phyloP scores from a whole-genome alignment of 805 yeast genomes.

The Starmerella scarabaei region DNA sequence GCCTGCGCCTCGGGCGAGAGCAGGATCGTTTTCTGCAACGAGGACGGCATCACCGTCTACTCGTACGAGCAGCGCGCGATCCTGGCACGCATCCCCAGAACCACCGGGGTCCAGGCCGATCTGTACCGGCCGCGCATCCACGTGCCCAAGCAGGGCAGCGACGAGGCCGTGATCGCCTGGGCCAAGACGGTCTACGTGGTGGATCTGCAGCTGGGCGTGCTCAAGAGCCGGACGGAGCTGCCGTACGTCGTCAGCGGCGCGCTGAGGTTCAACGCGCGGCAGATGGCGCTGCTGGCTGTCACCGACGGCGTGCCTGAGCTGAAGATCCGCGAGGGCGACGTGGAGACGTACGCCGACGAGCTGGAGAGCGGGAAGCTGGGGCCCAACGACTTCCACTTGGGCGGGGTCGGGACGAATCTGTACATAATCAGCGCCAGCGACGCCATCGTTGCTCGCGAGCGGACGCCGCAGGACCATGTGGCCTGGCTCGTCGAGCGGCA shows the following conservation, averaged over 20 bases:
- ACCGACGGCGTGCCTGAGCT: conserved; percentile 42
- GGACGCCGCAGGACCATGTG: conserved; percentile 55
- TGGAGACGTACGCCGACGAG: conserved; percentile 68
- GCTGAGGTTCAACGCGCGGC: conserved; percentile 5
- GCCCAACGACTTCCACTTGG: conserved; percentile 52
- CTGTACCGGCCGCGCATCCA: conserved; percentile 67
- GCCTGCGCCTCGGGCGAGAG: conserved; percentile 31
- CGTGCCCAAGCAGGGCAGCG: conserved; percentile 41
- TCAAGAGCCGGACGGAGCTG: background rate
- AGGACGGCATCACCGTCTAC: conserved; percentile 58
- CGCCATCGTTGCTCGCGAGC: conserved; percentile 60
- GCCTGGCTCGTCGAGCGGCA: conserved; percentile 55
- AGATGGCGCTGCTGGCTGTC: conserved; percentile 13
- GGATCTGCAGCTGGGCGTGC: conserved; percentile 10
- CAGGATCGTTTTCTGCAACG: conserved; percentile 71
- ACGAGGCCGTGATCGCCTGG: conserved; percentile 66
- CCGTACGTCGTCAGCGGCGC: conserved; percentile 13
- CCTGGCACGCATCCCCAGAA: conserved; percentile 43
- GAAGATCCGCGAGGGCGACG: conserved; percentile 52
- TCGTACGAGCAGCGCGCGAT: conserved; percentile 41
- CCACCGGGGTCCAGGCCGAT: conserved; percentile 50
- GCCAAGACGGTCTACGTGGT: conserved; percentile 62
- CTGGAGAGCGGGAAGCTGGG: conserved; percentile 52
- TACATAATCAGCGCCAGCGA: conserved; percentile 70
- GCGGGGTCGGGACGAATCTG: background rate